Evolutionary conservation across 805 yeast species (phyloP).

Genomic region (Limtongia smithiae): DNA sequence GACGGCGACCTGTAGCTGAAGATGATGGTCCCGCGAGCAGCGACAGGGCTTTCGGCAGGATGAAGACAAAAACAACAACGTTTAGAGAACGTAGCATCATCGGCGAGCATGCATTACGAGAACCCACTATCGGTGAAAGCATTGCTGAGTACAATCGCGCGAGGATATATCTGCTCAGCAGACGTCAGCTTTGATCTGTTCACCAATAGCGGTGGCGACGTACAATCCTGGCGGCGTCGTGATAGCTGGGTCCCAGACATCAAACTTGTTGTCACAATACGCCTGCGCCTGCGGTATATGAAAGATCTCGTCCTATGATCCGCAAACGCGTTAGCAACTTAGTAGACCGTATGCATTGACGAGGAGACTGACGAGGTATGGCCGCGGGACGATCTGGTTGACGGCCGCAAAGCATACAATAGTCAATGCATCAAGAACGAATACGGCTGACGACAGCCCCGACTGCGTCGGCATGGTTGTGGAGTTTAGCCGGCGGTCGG

Average conservation of each 20-base stretch:
- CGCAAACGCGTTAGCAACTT: conserved; percentile 33
- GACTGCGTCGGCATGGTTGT: no score
- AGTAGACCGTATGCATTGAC: not conserved
- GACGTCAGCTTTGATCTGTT: conserved; percentile 28
- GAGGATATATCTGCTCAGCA: conserved; percentile 12
- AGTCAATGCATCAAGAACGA: not conserved
- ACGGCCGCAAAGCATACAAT: conserved; percentile 7
- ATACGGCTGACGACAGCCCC: no score
- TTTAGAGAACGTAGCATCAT: conserved; percentile 54
- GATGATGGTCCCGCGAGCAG: not conserved
- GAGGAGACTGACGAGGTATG: conserved; percentile 27
- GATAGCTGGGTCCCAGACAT: conserved; percentile 77
- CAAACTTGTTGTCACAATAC: conserved; percentile 59
- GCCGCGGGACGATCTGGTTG: conserved; percentile 22
- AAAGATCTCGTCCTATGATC: conserved; percentile 82
- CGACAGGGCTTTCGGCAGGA: conserved; percentile 44
- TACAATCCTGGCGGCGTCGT: conserved; percentile 97
- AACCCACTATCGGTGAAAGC: not conserved
- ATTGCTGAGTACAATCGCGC: not conserved
- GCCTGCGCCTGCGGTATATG: conserved; percentile 74
- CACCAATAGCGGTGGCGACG: conserved; percentile 34
- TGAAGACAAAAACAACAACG: conserved; percentile 57
- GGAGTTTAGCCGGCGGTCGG: no score
- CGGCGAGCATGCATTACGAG: conserved; percentile 34
- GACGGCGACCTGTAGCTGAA: not conserved